These are phyloP conservation scores for Penicillium bialowiezense DNA, from an alignment of 495 filamentous ascomycete genomes.

Conservation along the genomic window DNA sequence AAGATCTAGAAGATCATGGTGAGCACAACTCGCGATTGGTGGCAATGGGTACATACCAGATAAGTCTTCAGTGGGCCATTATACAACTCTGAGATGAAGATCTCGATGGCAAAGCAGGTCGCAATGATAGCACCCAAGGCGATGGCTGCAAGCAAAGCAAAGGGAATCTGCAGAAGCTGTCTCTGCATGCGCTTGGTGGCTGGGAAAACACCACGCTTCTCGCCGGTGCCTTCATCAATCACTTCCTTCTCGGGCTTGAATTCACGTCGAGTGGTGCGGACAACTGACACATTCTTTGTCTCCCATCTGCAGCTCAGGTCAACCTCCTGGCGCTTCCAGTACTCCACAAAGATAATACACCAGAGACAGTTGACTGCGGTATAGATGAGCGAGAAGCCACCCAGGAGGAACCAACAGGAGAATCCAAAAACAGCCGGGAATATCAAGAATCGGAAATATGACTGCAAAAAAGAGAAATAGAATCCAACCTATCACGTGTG, in stretches of 20 bases:
- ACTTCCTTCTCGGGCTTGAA: slow-evolving; percentile 76
- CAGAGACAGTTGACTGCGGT: slow-evolving; percentile 78
- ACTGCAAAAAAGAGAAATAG: slow-evolving; percentile 95
- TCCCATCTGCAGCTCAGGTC: slow-evolving; percentile 92
- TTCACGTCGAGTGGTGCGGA: slow-evolving; percentile 71
- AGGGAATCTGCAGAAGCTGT: slow-evolving; percentile 85
- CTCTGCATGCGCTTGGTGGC: slow-evolving; percentile 70
- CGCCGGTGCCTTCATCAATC: slow-evolving; percentile 80
- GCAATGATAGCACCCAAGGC: slow-evolving; percentile 79
- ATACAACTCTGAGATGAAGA: slow-evolving; percentile 94
- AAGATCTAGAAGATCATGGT: slow-evolving; percentile 57
- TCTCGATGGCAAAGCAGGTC: slow-evolving; percentile 88
- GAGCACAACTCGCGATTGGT: not conserved
- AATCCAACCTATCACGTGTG: slow-evolving; percentile 63
- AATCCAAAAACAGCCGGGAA: slow-evolving; percentile 84
- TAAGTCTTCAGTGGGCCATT: slow-evolving; percentile 83
- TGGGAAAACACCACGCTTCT: slow-evolving; percentile 74
- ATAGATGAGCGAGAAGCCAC: slow-evolving; percentile 81
- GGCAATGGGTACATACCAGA: slow-evolving; percentile 54
- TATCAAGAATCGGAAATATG: slow-evolving; percentile 82
- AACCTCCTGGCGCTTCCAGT: slow-evolving; percentile 92
- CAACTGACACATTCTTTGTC: slow-evolving; percentile 79
- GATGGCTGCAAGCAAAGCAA: slow-evolving; percentile 68
- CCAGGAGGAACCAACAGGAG: slow-evolving; percentile 76
- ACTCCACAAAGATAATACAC: slow-evolving; percentile 90